phyloP scores from a whole-genome alignment of 768 basidiomycete species.

The Collybiopsis confluens region DNA sequence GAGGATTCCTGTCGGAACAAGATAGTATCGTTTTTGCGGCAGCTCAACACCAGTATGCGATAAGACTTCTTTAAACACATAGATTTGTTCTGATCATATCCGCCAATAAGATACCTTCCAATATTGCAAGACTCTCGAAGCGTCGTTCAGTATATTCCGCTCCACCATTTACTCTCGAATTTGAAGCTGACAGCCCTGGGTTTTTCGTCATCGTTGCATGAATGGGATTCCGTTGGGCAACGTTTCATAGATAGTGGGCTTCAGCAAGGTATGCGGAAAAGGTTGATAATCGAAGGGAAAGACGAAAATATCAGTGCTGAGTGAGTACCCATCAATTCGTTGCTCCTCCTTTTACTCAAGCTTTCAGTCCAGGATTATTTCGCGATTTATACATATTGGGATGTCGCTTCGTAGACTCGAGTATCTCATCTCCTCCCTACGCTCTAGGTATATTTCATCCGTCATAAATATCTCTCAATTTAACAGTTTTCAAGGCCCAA shows the following conservation, averaged over 20 bases:
- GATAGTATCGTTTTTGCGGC: constrained; percentile 45
- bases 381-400: constrained; percentile 66
- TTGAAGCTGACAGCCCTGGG: constrained; percentile 60
- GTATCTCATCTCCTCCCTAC: constrained; percentile 39
- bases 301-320: constrained; percentile 54
- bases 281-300: constrained; percentile 51
- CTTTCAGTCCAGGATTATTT: constrained; percentile 39
- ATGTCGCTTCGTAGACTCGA: constrained; percentile 66
- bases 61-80: not conserved
- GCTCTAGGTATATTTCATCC: constrained; percentile 37
- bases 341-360: not conserved
- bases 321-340: constrained; percentile 28
- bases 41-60: constrained; percentile 56
- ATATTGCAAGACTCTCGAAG: constrained; percentile 32
- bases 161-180: constrained; percentile 44
- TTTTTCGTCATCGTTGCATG: constrained; percentile 60
- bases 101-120: constrained; percentile 42
- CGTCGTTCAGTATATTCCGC: constrained; percentile 40
- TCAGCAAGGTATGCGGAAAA: constrained; percentile 25
- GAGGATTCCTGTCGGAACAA: constrained; percentile 72
- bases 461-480: constrained; percentile 5
- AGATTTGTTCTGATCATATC: not conserved
- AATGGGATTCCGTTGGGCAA: constrained; percentile 55
- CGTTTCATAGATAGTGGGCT: constrained; percentile 49
- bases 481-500: constrained; percentile 24